Evolutionary conservation across 1,284 basidiomycete genomes (phyloP), one percentile per base, ranked within the genome.

Genomic region (Rhizopogon parksii): DNA sequence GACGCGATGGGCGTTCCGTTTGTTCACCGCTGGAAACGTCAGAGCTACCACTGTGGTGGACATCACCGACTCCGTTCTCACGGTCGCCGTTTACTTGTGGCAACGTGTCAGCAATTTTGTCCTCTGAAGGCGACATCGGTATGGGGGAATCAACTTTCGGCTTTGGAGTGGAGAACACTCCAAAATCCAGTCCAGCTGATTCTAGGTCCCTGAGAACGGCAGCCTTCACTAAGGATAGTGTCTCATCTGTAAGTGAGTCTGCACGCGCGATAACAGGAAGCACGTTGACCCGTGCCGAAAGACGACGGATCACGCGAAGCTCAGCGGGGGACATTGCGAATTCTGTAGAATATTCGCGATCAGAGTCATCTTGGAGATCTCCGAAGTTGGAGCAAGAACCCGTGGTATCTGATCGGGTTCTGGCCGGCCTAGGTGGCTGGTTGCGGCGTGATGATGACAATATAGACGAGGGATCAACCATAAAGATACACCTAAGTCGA

Each of bases 241-340:
- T 82, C 53, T 79, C 79, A 61, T 90, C 83, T 36, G 89, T 91
- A 52, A 91, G 72, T 21, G 84, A 85, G 65, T 91, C 89, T 4
- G 87, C 74, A 52, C 74, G 85, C 9, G 83, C 84, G 56, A 91
- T 77, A 46, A 91, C 77, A 38, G 89, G 88, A 32, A 91, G 74
- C 11, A 91, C 77, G 59, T 91, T 91, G 47, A 78, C 77, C 51
- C 86, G 80, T 21, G 75, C 71, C 15, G 84, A 75, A 27, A 92
- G 75, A 45, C 88, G 77, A 39, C 78, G 75, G 60, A 92, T 85
- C 57, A 88, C 83, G 47, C 80, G 79, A 56, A 91, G 73, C 62
- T 91, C 88, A n/a, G 79, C 75, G 40, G 83, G 84, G 35, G 82
- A 80, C 78, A 91, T 80, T 9, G 77, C 77, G 40, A 86, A 61